Conservation (phyloP, 352 stramenopile genomes). For the Plasmopara muralis region DNA sequence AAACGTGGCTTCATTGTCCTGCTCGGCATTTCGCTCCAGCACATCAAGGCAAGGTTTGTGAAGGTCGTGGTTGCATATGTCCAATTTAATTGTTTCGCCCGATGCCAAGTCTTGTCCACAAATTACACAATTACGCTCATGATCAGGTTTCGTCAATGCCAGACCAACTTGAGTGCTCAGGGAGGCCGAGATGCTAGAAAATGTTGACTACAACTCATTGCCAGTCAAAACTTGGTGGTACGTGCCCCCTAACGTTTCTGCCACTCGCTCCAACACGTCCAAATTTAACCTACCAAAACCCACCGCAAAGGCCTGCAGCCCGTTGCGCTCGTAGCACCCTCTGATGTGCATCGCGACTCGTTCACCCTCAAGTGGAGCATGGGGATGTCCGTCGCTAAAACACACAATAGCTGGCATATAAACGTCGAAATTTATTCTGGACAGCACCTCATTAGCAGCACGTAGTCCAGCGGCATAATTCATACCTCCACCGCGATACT, state of each 20-base stretch:
- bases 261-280: constrained; percentile 44
- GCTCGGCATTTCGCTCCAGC: constrained; percentile 27
- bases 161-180: constrained; percentile 51
- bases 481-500: constrained; percentile 44
- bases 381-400: constrained; percentile 68
- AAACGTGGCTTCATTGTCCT: constrained; percentile 16
- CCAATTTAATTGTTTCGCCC: constrained; percentile 38
- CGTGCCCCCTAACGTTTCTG: constrained; percentile 42
- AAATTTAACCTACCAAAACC: constrained; percentile 71
- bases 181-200: constrained; percentile 69
- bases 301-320: constrained; percentile 53
- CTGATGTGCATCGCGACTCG: constrained; percentile 46
- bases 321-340: constrained; percentile 51
- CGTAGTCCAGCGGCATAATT: constrained; percentile 45
- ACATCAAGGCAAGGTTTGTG: constrained; percentile 39
- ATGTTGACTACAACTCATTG: constrained; percentile 66
- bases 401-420: constrained; percentile 72
- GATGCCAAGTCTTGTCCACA: constrained; percentile 51
- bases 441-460: constrained; percentile 62
- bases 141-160: constrained; percentile 44
- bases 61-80: constrained; percentile 41
- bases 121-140: constrained; percentile 54
- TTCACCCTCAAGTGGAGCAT: constrained; percentile 35
- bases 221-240: constrained; percentile 59
- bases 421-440: constrained; percentile 42